Evolutionary conservation across 202 grass and related monocot genomes (phyloP).

Genomic region (Miscanthus sacchariflorus): DNA sequence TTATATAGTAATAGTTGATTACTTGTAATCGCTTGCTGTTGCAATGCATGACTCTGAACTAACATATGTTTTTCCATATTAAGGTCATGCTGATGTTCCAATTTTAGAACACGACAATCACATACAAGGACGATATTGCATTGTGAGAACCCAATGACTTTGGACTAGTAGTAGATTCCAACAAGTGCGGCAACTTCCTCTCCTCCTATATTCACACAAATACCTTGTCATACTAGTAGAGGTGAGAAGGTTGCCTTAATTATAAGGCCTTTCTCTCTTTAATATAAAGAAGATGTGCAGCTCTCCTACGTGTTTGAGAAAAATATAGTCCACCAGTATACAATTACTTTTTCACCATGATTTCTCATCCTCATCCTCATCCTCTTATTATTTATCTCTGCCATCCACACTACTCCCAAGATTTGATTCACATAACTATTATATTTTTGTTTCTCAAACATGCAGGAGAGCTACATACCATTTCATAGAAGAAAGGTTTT

Average conservation of each 20-base stretch:
- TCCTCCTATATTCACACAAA: not conserved
- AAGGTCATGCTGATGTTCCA: not conserved
- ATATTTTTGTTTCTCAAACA: too few relatives aligned
- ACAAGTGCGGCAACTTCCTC: not conserved
- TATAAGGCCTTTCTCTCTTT: not conserved
- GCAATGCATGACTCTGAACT: not conserved
- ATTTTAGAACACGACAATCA: not conserved
- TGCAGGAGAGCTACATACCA: too few relatives aligned
- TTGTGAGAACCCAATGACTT: not conserved
- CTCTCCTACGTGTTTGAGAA: not conserved
- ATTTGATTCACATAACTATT: not conserved
- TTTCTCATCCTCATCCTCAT: too few relatives aligned
- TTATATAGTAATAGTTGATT: not conserved
- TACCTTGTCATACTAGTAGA: not conserved
- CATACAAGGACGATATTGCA: not conserved
- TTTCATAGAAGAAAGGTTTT: too few relatives aligned
- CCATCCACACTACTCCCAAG: not conserved
- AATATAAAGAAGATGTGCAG: not conserved
- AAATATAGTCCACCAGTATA: not conserved
- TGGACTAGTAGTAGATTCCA: not conserved
- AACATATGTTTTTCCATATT: slow-evolving; percentile 1
- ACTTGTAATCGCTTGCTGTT: not conserved
- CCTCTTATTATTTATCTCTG: too few relatives aligned
- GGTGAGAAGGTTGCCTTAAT: not conserved
- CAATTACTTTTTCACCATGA: not conserved